These are phyloP conservation scores for Suillus weaverae DNA, from an alignment of 768 basidiomycete species.

Conservation along the genomic window DNA sequence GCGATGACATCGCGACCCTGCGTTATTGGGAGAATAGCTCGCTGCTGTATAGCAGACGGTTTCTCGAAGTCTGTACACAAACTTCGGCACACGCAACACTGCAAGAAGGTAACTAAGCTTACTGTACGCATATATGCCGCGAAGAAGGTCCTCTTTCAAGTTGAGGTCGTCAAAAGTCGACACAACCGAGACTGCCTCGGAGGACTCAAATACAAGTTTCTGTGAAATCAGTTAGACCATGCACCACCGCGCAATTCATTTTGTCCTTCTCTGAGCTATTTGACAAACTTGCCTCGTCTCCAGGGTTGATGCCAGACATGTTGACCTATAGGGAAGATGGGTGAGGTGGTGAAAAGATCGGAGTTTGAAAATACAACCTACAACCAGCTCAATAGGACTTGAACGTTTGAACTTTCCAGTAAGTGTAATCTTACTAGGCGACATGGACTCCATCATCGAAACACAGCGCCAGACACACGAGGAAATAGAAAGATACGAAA, in stretches of 20 bases:
- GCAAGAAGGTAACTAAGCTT: constrained; percentile 25
- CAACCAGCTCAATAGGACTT: constrained; percentile 5
- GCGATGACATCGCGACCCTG: constrained; percentile 98
- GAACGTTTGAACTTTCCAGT: constrained; percentile 5
- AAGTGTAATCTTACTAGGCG: constrained; percentile 15
- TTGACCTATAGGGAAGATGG: constrained; percentile 32
- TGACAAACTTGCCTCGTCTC: constrained; percentile 70
- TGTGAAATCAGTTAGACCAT: constrained; percentile 25
- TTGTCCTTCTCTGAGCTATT: constrained; percentile 4
- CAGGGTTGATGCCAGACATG: constrained; percentile 82
- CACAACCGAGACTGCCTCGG: constrained; percentile 86
- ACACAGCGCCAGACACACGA: constrained; percentile 95
- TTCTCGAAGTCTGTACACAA: constrained; percentile 81
- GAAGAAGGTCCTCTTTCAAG: constrained; percentile 91
- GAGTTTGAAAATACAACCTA: constrained; percentile 54
- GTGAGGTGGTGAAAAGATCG: constrained; percentile 43
- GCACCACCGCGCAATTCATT: constrained; percentile 4
- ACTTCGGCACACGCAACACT: constrained; percentile 6
- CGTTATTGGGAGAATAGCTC: constrained; percentile 94
- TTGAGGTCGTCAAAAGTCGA: constrained; percentile 89
- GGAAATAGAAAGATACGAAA: constrained; percentile 90
- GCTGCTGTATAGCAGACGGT: constrained; percentile 97
- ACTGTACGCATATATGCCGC: constrained; percentile 99
- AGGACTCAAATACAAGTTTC: constrained; percentile 96
- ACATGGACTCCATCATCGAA: constrained; percentile 93